These are phyloP conservation scores for Marchantia polymorpha DNA, from an alignment of 225 moss, liverwort and hornwort species.

Conservation along the genomic window DNA sequence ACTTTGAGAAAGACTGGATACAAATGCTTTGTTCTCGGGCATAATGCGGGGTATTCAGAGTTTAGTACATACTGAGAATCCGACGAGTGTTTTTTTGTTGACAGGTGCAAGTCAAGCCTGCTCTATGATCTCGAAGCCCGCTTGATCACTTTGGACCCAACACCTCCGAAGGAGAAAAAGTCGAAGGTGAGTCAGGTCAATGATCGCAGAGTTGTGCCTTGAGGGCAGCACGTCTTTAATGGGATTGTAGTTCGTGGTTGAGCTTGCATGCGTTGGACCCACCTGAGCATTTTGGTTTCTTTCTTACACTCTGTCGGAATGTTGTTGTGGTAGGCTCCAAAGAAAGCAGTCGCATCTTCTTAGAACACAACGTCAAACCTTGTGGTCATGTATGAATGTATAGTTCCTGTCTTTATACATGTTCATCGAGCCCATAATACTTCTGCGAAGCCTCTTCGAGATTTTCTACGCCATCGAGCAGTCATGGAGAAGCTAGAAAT, in stretches of 20 bases:
- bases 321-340: conserved; percentile 13
- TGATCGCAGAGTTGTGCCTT: background rate
- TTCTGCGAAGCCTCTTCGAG: background rate
- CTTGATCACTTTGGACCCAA: conserved; percentile 61
- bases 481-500: background rate
- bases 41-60: background rate
- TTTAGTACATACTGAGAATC: too few relatives aligned
- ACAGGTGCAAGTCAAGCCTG: conserved; percentile 58
- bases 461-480: conserved; percentile 7
- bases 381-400: background rate
- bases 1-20: background rate
- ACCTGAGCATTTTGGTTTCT: too few relatives aligned
- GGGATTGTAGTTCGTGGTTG: too few relatives aligned
- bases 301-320: too few relatives aligned
- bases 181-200: conserved; percentile 16
- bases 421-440: conserved; percentile 5
- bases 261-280: too few relatives aligned
- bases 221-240: too few relatives aligned
- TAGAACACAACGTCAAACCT: background rate
- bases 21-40: background rate
- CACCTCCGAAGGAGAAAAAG: conserved; percentile 37
- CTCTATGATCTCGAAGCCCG: conserved; percentile 55
- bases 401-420: conserved; percentile 8
- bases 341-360: conserved; percentile 27
- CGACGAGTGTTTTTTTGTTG: background rate